A percentile compares a stretch with the other conserved stretches of the same genome.
phyloP scores from a whole-genome alignment of 1,284 basidiomycete genomes.

The Pseudozyma thailandica region DNA sequence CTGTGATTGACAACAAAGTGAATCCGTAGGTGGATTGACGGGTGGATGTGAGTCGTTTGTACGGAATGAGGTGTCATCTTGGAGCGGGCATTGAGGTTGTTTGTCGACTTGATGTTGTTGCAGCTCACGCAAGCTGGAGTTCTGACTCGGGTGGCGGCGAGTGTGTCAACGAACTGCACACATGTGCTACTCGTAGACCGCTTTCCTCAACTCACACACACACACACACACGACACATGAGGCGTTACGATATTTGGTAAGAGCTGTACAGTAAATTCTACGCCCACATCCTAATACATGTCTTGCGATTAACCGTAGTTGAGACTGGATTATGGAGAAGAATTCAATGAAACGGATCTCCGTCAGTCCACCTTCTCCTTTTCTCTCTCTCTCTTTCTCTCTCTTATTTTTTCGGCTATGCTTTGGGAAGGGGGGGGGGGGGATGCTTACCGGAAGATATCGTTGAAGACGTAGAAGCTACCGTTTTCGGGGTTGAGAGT shows the following conservation, averaged over 20 bases:
- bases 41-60: no score
- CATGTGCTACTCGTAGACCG: no score
- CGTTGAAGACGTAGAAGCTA: conserved; percentile 83
- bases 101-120: no score
- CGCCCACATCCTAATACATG: background rate
- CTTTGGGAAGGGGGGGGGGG: background rate
- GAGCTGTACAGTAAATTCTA: background rate
- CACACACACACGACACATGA: no score
- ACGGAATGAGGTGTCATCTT: background rate
- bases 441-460: conserved; percentile 58
- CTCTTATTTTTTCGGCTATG: background rate
- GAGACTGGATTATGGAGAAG: conserved; percentile 25
- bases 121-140: no score
- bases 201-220: no score
- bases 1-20: background rate
- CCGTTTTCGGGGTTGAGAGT: conserved; percentile 82
- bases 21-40: no score
- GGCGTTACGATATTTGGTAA: no score
- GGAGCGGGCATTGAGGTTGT: no score
- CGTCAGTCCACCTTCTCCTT: background rate
- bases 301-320: conserved; percentile 54
- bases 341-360: background rate
- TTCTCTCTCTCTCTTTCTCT: background rate
- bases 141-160: no score
- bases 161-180: no score